These are phyloP conservation scores for Toxoplasma gondii DNA, from an alignment of 169 alveolate genomes.

Conservation along the genomic window DNA sequence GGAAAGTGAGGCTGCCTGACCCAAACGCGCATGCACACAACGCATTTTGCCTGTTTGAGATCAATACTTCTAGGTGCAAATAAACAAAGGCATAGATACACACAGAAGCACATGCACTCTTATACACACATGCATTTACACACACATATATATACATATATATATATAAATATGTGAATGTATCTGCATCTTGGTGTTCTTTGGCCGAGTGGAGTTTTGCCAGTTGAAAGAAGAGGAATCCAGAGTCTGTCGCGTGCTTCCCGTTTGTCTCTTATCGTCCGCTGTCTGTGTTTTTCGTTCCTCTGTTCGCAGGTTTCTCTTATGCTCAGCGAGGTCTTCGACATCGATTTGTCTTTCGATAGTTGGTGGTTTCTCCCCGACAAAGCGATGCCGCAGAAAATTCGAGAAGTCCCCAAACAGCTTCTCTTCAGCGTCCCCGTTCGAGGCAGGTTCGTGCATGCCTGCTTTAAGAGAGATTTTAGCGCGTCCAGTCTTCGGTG, in stretches of 20 bases:
- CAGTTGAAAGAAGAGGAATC: not conserved
- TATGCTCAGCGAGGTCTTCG: slow-evolving; percentile 74
- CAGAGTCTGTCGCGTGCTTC: not conserved
- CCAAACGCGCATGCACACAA: too few relatives aligned
- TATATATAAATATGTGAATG: not conserved
- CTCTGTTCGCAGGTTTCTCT: slow-evolving; percentile 57
- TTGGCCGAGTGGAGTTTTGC: too few relatives aligned
- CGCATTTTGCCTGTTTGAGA: too few relatives aligned
- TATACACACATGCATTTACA: not conserved
- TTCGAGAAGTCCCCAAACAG: slow-evolving; percentile 36
- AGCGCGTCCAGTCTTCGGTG: too few relatives aligned
- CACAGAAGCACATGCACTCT: too few relatives aligned
- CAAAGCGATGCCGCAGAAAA: slow-evolving; percentile 56
- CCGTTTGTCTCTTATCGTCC: not conserved
- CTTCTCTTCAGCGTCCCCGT: slow-evolving; percentile 55
- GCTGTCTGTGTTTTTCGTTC: not conserved
- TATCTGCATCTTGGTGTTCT: not conserved
- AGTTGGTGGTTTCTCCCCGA: slow-evolving; percentile 76
- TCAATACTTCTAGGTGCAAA: too few relatives aligned
- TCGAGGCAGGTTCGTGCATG: slow-evolving; percentile 50
- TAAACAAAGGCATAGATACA: too few relatives aligned
- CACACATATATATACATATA: not conserved
- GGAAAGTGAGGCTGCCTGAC: too few relatives aligned
- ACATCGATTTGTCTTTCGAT: slow-evolving; percentile 72
- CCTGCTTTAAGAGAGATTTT: too few relatives aligned